These are phyloP conservation scores for Coemansia sp. DNA, from an alignment of 192 early-diverging fungal species.

Conservation along the genomic window DNA sequence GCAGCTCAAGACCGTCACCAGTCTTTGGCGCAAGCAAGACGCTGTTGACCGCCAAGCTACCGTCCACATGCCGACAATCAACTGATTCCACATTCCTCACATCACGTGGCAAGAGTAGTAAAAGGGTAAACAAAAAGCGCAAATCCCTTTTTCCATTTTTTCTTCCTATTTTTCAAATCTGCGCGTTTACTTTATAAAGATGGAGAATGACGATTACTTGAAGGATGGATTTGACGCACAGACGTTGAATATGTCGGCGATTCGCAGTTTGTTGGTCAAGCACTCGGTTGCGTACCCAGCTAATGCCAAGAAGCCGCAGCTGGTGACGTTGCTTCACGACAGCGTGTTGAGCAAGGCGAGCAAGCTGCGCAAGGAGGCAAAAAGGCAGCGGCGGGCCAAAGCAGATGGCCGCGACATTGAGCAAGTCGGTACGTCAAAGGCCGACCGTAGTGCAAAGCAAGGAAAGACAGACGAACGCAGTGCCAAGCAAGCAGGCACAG, in stretches of 20 bases:
- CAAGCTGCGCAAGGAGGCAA: slow-evolving; percentile 45
- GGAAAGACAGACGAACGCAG: not conserved
- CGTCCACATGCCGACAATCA: slow-evolving; percentile 87
- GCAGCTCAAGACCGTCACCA: slow-evolving; percentile 89
- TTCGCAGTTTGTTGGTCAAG: slow-evolving; percentile 40
- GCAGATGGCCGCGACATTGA: slow-evolving; percentile 42
- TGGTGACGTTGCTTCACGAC: slow-evolving; percentile 23
- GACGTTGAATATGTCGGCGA: slow-evolving; percentile 33
- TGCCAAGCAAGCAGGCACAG: not conserved
- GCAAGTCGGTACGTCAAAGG: slow-evolving; percentile 12
- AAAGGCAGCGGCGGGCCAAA: slow-evolving; percentile 16
- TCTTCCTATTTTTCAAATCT: slow-evolving; percentile 4
- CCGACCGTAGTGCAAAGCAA: not conserved
- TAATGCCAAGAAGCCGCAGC: slow-evolving; percentile 46
- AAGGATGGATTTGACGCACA: slow-evolving; percentile 45
- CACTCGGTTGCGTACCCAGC: slow-evolving; percentile 41
- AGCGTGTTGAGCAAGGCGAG: slow-evolving; percentile 19
- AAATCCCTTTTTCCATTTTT: slow-evolving; percentile 8
- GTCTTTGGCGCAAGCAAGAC: slow-evolving; percentile 89
- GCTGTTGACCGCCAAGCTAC: slow-evolving; percentile 57
- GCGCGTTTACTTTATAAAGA: slow-evolving; percentile 2
- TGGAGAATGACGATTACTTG: slow-evolving; percentile 33
- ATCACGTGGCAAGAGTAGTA: not conserved
- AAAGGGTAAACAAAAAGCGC: not conserved
- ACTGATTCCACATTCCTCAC: slow-evolving; percentile 22